Evolutionary conservation across 441 rosid species (phyloP), one percentile per base, ranked within the genome.

Genomic region (Capsella rubella): DNA sequence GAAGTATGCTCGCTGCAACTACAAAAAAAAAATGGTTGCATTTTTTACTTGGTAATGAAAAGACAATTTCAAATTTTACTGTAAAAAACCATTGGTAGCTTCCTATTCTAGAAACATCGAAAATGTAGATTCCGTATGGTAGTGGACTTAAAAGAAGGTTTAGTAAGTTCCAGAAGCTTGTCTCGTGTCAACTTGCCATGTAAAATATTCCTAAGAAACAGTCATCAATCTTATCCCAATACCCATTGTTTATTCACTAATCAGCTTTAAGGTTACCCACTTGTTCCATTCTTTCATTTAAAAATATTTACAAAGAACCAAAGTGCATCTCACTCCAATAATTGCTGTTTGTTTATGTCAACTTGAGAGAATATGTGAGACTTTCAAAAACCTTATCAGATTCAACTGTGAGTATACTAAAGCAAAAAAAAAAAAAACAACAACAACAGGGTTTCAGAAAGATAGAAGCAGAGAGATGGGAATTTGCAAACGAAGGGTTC

Each of bases 381-480:
- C 25, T 61, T 42, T 62, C 12, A 8, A 61, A 21, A 14, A 62
- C 42, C 13, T 39, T 39, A 10, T 39, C 42, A 39, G 8, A 42
- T 7, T 21, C 37, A 43, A 0, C 16, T 34, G 47, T 46, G 47
- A 47, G 40, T 34, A 8, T 32, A 29, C 6, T 63, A 2, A 57
- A n/a, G 21, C 4, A 11, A 16, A 16, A 50, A 13, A 45, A 16
- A 16, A 16, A 16, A 16, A 16, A 21, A 0, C 1, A 21, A 21
- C 18, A 4, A 6, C 0, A 1, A 57, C 82, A 92, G 98, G 97
- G 99, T 1, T 95, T 95, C 68, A 86, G 93, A 69, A 95, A 95
- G 81, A 84, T 89, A 39, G 98, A 95, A 74, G 87, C 98, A 25
- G 98, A 92, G 14, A 85, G 81, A 72, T 92, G 99, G 98, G 97